phyloP scores from a whole-genome alignment of 257 asterid species.

The Cinchona pubescens region DNA sequence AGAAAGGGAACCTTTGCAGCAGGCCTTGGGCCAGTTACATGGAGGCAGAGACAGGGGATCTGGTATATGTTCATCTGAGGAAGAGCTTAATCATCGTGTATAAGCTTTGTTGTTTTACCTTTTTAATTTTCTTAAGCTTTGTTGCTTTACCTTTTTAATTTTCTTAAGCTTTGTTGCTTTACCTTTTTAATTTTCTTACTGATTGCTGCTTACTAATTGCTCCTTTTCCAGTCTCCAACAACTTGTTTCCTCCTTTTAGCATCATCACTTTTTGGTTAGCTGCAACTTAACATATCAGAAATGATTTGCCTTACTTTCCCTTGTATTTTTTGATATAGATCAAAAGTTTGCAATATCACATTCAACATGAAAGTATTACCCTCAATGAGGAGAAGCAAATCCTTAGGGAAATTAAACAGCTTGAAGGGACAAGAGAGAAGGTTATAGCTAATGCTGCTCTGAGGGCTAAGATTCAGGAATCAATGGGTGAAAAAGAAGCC shows the following conservation, averaged over 20 bases:
- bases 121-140: too few species aligned
- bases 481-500: slow-evolving; percentile 70
- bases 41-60: slow-evolving; percentile 53
- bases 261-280: not conserved
- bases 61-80: slow-evolving; percentile 67
- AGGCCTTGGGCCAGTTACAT: slow-evolving; percentile 67
- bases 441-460: slow-evolving; percentile 70
- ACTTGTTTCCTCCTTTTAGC: not conserved
- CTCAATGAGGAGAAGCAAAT: slow-evolving; percentile 89
- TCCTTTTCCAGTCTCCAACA: not conserved
- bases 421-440: slow-evolving; percentile 68
- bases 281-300: not conserved
- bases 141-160: too few species aligned
- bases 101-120: slow-evolving; percentile 34
- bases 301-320: not conserved
- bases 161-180: too few species aligned
- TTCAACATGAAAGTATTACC: slow-evolving; percentile 91
- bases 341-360: slow-evolving; percentile 73
- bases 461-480: slow-evolving; percentile 71
- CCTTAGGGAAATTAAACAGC: slow-evolving; percentile 82
- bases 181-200: too few species aligned
- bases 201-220: too few species aligned
- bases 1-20: slow-evolving; percentile 77
- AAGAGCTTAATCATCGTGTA: slow-evolving; percentile 67
- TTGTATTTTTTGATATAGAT: slow-evolving; percentile 36